These are phyloP conservation scores for Coniochaeta pulveracea DNA, from an alignment of 2,329 filamentous ascomycete species.

Conservation along the genomic window DNA sequence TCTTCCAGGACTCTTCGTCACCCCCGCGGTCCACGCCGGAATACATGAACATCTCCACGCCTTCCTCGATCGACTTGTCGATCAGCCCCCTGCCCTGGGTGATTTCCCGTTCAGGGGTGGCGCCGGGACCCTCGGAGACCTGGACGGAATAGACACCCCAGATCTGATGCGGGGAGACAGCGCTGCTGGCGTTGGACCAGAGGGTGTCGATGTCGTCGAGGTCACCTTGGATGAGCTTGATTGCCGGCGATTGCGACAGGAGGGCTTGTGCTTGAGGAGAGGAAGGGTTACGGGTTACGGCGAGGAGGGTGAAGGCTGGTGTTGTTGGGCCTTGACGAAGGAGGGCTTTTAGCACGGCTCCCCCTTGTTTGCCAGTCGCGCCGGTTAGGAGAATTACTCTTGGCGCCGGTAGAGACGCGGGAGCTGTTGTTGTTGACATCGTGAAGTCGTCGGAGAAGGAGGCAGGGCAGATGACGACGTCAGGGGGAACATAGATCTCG, in stretches of 20 bases:
- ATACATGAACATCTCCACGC: constrained; percentile 52
- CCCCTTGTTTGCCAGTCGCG: constrained; percentile 36
- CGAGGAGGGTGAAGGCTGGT: constrained; percentile 31
- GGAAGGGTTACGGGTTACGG: constrained; percentile 42
- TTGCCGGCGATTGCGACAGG: constrained; percentile 24
- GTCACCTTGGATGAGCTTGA: constrained; percentile 17
- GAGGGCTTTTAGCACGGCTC: constrained; percentile 29
- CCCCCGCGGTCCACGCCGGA: constrained; percentile 53
- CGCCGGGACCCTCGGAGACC: constrained; percentile 19
- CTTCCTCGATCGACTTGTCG: constrained; percentile 41
- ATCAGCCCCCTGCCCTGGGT: constrained; percentile 46
- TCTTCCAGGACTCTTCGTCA: constrained; percentile 32
- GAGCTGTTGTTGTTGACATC: too few species aligned
- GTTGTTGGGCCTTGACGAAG: constrained; percentile 13
- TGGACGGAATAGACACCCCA: constrained; percentile 52
- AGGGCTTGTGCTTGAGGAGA: constrained; percentile 37
- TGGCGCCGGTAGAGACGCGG: constrained; percentile 14
- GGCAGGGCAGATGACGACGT: too few species aligned
- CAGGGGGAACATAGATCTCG: too few species aligned
- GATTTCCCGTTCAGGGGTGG: constrained; percentile 23
- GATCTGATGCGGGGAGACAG: constrained; percentile 16
- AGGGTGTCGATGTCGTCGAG: constrained; percentile 10
- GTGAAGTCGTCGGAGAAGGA: too few species aligned
- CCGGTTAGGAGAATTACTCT: constrained; percentile 29
- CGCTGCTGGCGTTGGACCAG: constrained; percentile 6